Evolutionary conservation across 176 grass and related monocot genomes (phyloP).

Genomic region (Miscanthus lutarioriparius): DNA sequence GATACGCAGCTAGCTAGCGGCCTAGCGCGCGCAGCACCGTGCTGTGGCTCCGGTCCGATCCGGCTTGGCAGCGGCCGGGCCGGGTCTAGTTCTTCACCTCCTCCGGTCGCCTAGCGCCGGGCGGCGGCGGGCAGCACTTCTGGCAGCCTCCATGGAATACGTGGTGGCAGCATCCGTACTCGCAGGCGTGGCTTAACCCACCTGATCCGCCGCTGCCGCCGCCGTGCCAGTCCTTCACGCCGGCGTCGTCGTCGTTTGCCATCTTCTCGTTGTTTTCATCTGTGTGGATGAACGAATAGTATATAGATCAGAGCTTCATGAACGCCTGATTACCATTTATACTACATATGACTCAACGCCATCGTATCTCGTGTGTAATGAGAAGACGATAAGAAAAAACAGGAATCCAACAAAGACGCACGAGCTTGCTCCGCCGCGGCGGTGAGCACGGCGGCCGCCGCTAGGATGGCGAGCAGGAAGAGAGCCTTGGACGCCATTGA

Average conservation of each 20-base stretch:
- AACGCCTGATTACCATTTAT: too few relatives aligned
- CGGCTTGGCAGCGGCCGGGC: background rate
- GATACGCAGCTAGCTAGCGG: too few relatives aligned
- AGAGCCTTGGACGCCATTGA: constrained; percentile 53
- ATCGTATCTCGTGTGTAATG: background rate
- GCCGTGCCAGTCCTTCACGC: background rate
- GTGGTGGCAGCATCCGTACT: constrained; percentile 44
- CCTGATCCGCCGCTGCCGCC: background rate
- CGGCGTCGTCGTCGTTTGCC: background rate
- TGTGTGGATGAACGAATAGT: background rate
- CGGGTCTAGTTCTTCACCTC: constrained; percentile 25
- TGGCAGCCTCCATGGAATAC: constrained; percentile 40
- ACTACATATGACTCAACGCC: too few relatives aligned
- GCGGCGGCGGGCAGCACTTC: constrained; percentile 37
- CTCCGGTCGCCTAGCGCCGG: constrained; percentile 30
- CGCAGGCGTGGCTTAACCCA: background rate
- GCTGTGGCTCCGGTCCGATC: too few relatives aligned
- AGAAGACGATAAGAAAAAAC: background rate
- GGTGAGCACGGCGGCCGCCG: constrained; percentile 14
- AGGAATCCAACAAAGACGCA: background rate
- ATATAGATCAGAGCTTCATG: background rate
- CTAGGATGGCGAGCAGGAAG: constrained; percentile 38
- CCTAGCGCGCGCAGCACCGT: too few relatives aligned
- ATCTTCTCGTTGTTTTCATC: background rate
- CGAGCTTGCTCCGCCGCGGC: constrained; percentile 24